Evolutionary conservation across 2,329 filamentous ascomycete species (phyloP), one percentile per base, ranked within the genome.

Genomic region (Mariannaea sp.): DNA sequence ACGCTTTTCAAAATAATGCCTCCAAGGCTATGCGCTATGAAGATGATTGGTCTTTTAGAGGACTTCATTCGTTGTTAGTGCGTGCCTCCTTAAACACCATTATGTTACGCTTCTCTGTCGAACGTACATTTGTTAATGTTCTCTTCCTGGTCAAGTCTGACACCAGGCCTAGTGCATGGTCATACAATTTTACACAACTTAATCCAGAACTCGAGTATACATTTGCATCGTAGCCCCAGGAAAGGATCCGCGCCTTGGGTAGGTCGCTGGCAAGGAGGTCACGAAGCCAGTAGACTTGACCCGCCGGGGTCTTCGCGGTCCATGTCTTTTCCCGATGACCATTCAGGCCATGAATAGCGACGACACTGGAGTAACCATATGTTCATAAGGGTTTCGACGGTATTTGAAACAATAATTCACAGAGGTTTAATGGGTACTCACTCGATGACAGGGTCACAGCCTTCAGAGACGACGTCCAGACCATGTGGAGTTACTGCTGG

Each of bases 301-400:
- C 79, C 55, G 70, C 71, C 10, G 78, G 71, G 3, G 77, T 79
- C 55, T 71, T 71, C 10, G 78, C 71, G 3, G 77, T 80, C 80
- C 87, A 90, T 39, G 86, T 88, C 57, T 78, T 77, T 40, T 81
- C 73, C 0, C 87, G 85, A 19, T 83, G 72, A 22, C 87, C 87
- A 67, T 89, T 89, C 46, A 83, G 78, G 30, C 87, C 87, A 65
- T 90, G 87, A 22, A 90, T 83, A 57, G 90, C 81, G 22, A 90
- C 80, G 33, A 90, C 82, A 13, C 41, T 16, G 35, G 29, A 14
- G 8, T 17, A 40, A 9, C 19, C 19, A 13, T 2, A 17, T 14
- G 32, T 4, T 22, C 14, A 14, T 3, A 14, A 22, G n/a, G n/a
- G n/a, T n/a, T n/a, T n/a, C n/a, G n/a, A n/a, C n/a, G n/a, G 24